Conservation (phyloP, 768 basidiomycete species). For the Arthromyces matolae region DNA sequence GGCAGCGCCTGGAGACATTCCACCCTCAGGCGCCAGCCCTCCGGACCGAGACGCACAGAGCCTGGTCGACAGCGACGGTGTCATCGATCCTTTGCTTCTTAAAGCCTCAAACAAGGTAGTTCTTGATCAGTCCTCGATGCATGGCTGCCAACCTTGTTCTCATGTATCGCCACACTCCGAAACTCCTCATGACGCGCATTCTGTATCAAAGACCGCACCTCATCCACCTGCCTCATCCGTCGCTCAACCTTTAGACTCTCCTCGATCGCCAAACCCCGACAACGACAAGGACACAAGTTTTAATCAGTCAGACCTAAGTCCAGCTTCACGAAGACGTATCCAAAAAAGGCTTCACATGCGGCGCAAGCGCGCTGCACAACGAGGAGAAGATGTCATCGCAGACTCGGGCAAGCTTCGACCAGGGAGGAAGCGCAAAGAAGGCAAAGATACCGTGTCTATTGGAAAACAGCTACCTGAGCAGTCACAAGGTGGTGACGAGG, state of each 20-base stretch:
- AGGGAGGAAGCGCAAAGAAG: constrained; percentile 29
- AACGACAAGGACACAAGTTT: constrained; percentile 4
- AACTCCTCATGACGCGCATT: background rate
- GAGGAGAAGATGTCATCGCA: constrained; percentile 31
- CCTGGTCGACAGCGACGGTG: constrained; percentile 10
- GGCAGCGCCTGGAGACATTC: background rate
- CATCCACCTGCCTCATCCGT: constrained; percentile 3
- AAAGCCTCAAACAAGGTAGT: constrained; percentile 1
- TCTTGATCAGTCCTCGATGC: constrained; percentile 5
- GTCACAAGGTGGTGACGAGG: background rate
- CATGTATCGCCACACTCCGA: constrained; percentile 4
- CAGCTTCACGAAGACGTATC: constrained; percentile 49
- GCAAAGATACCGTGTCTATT: constrained; percentile 17
- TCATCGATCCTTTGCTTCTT: constrained; percentile 13
- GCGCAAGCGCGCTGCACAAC: constrained; percentile 53
- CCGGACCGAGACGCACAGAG: constrained; percentile 8
- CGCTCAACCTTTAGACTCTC: constrained; percentile 2
- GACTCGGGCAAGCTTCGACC: constrained; percentile 30
- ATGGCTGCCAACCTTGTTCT: background rate
- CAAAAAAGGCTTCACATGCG: constrained; percentile 72
- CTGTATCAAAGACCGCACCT: constrained; percentile 4
- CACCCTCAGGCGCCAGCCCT: constrained; percentile 2
- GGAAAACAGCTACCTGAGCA: constrained; percentile 2
- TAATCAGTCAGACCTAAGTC: constrained; percentile 34
- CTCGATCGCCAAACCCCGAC: constrained; percentile 12